Base-by-base conservation (phyloP, 2,329 filamentous ascomycete genomes). In the Pseudogymnoascus sp. region DNA sequence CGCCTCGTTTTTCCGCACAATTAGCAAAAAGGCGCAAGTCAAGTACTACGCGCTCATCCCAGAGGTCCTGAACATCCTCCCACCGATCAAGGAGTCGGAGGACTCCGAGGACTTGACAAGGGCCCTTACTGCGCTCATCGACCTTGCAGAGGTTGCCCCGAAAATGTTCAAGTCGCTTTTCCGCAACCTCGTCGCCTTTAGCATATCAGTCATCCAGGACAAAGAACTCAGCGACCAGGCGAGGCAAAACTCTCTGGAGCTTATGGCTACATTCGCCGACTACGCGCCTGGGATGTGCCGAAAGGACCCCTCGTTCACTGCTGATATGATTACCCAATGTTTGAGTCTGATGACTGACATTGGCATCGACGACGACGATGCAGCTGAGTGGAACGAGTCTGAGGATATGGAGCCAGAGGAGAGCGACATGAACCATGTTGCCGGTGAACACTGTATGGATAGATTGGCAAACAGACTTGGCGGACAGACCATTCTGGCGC, bases 91-190 rank as follows among this genome's bases (percentile, higher is more conserved):
- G 77, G 91, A 97, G 67, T 85, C 89, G 2, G 85, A 89, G 67
- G 91, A 99, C 72, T 94, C 91, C 11, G 93, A 97, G 12, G 88
- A 96, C 67, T 84, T 99, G 14, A 93, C 91, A 67, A 92, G 92
- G 72, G 92, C 92, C 22, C 85, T 99, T 42, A 80, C 97, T 62
- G 89, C 93, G 23, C 82, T 99, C 58, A 97, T 99, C 70, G 94
- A 97, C 67, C 82, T 99, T 62, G 94, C 94, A 39, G 94, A 97
- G 76, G 84, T 89, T n/a, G 89, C 91, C 22, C 92, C 93, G 22
- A 95, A 94, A 77, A 97, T 97, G 92, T 99, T 99, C 79, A 96
- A 94, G 77, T 84, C 83, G 19, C 81, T 96, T n/a, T 99, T 99
- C 79, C 88, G 89, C 72, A 92, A 91, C 71, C 82, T 99, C 3